phyloP scores from a whole-genome alignment of 2,329 filamentous ascomycete species.

The Pyricularia pennisetigena region DNA sequence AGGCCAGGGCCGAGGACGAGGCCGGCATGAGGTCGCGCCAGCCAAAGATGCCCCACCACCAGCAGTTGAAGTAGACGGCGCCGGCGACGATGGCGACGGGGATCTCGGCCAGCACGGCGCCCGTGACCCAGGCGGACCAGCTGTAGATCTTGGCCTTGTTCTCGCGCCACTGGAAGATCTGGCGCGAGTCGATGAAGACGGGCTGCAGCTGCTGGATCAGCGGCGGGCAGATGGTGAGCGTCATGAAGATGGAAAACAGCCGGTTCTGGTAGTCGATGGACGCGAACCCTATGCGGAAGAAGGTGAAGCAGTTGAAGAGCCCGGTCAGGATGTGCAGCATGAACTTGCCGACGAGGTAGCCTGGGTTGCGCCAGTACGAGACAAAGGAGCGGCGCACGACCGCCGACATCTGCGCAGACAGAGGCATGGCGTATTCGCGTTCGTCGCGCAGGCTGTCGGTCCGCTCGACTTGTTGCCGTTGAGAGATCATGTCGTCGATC shows the following conservation, averaged over 20 bases:
- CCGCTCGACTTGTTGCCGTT: slow-evolving; percentile 23
- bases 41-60: slow-evolving; percentile 51
- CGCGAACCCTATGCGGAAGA: slow-evolving; percentile 49
- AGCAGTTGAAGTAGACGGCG: slow-evolving; percentile 36
- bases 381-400: slow-evolving; percentile 54
- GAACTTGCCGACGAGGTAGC: slow-evolving; percentile 58
- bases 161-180: slow-evolving; percentile 49
- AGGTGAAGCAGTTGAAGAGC: slow-evolving; percentile 52
- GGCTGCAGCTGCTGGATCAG: slow-evolving; percentile 40
- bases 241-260: slow-evolving; percentile 26
- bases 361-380: slow-evolving; percentile 54
- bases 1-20: slow-evolving; percentile 27
- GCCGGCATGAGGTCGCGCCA: slow-evolving; percentile 33
- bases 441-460: slow-evolving; percentile 29
- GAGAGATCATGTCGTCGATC: slow-evolving; percentile 51
- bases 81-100: slow-evolving; percentile 32
- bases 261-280: slow-evolving; percentile 51
- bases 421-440: slow-evolving; percentile 62
- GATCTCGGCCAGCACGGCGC: slow-evolving; percentile 36
- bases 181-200: slow-evolving; percentile 44
- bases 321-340: slow-evolving; percentile 41
- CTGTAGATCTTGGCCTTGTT: slow-evolving; percentile 52
- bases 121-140: slow-evolving; percentile 49
- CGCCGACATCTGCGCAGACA: slow-evolving; percentile 52
- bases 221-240: slow-evolving; percentile 43